Evolutionary conservation across 306 rosid genomes (phyloP).

Genomic region (Pyrus betulifolia): DNA sequence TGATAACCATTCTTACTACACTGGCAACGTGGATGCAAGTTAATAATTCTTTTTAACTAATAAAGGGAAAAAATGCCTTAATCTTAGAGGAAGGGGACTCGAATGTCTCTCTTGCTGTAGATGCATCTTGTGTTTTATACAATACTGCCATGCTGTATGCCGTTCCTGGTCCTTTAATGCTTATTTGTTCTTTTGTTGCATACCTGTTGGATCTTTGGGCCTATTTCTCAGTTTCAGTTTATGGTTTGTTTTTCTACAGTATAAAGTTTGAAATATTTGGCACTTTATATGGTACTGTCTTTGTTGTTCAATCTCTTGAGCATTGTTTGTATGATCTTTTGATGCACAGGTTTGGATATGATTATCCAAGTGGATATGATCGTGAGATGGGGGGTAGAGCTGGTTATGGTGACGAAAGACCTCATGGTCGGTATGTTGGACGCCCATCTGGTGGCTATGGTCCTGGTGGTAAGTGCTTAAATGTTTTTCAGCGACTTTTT

Average conservation of each 20-base stretch:
- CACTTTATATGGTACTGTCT: background rate
- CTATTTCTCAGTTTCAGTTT: background rate
- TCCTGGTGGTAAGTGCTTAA: constrained; percentile 32
- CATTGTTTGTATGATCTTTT: background rate
- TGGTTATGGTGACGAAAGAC: constrained; percentile 69
- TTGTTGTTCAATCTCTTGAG: background rate
- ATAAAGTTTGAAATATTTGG: background rate
- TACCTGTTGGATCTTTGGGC: background rate
- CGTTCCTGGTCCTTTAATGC: background rate
- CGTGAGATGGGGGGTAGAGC: constrained; percentile 73
- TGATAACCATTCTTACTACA: background rate
- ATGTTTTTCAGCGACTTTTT: background rate
- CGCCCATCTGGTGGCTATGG: constrained; percentile 71
- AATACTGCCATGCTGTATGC: background rate
- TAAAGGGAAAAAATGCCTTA: background rate
- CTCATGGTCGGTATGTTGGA: constrained; percentile 70
- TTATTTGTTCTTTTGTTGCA: background rate
- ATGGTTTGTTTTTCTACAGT: background rate
- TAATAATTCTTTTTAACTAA: background rate
- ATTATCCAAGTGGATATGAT: constrained; percentile 73
- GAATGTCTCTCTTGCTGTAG: background rate
- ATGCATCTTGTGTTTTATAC: background rate
- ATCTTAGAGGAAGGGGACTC: background rate
- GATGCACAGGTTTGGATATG: constrained; percentile 61
- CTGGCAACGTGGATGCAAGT: background rate